These are phyloP conservation scores for Sclerotinia nivalis DNA, from an alignment of 2,329 filamentous ascomycete species.

Conservation along the genomic window DNA sequence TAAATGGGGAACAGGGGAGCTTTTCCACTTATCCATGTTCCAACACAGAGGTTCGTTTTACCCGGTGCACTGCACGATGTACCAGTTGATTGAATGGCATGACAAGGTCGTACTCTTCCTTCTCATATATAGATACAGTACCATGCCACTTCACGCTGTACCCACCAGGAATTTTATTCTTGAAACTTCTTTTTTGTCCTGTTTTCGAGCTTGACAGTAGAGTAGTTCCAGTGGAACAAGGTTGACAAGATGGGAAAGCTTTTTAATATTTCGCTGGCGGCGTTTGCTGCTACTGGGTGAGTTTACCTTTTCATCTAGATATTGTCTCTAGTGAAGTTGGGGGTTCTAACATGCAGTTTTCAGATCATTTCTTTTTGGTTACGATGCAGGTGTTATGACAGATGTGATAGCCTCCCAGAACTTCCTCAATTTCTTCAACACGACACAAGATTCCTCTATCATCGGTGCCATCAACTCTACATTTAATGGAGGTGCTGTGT, in stretches of 20 bases:
- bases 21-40: conserved; percentile 14
- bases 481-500: conserved; percentile 61
- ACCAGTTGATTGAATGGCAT: neutral
- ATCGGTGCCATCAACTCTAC: conserved; percentile 62
- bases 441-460: conserved; percentile 36
- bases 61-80: conserved; percentile 1
- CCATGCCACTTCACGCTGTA: conserved; percentile 12
- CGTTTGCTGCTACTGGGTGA: conserved; percentile 47
- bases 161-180: conserved; percentile 6
- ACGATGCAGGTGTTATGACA: conserved; percentile 42
- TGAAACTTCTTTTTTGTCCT: neutral
- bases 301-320: neutral
- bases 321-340: neutral
- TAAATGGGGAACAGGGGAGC: neutral
- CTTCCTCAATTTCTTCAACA: conserved; percentile 42
- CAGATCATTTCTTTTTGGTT: conserved; percentile 46
- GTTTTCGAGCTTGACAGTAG: neutral
- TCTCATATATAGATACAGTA: conserved; percentile 21
- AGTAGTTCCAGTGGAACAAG: neutral
- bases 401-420: conserved; percentile 37
- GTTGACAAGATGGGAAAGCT: conserved; percentile 43
- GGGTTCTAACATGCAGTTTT: conserved; percentile 17
- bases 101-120: neutral
- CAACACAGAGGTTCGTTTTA: conserved; percentile 17
- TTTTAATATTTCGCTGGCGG: conserved; percentile 46